Evolutionary conservation across 2,329 filamentous ascomycete genomes (phyloP).

Genomic region (Diaporthe australafricana): DNA sequence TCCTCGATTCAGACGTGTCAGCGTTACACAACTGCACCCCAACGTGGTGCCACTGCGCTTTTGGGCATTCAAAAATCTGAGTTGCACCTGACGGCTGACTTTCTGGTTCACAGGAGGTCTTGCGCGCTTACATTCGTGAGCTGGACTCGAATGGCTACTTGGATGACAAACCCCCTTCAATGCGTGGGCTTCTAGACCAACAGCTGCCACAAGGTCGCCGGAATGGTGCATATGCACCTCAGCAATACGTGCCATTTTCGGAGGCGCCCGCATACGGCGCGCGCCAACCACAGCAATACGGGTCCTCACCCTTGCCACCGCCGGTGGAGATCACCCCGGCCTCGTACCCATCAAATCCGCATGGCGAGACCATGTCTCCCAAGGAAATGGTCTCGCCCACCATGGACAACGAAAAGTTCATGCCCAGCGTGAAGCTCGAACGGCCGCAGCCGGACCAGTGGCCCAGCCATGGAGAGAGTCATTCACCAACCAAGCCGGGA

Average conservation of each 20-base stretch:
- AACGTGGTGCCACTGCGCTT: conserved; percentile 21
- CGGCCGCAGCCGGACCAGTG: conserved; percentile 47
- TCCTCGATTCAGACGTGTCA: conserved; percentile 23
- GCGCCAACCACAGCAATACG: conserved; percentile 36
- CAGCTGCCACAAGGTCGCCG: conserved; percentile 44
- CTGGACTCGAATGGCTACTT: conserved; percentile 62
- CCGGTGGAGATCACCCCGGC: conserved; percentile 39
- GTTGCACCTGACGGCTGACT: conserved; percentile 23
- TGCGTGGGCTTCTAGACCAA: conserved; percentile 65
- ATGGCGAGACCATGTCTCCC: conserved; percentile 42
- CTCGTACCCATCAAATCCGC: conserved; percentile 38
- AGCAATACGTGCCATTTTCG: conserved; percentile 44
- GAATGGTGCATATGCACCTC: conserved; percentile 39
- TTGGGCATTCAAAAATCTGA: not conserved
- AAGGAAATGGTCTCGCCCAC: conserved; percentile 51
- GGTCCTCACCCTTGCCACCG: conserved; percentile 34
- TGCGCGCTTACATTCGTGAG: conserved; percentile 71
- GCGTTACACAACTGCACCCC: conserved; percentile 32
- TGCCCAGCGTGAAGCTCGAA: conserved; percentile 53
- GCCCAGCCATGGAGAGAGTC: conserved; percentile 22
- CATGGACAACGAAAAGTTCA: conserved; percentile 55
- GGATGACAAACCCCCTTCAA: conserved; percentile 59
- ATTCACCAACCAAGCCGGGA: conserved; percentile 33
- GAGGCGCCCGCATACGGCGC: conserved; percentile 38
- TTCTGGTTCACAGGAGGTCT: conserved; percentile 60